Base-by-base conservation (phyloP, 495 filamentous ascomycete genomes). In the Aspergillus coremiiformis region DNA sequence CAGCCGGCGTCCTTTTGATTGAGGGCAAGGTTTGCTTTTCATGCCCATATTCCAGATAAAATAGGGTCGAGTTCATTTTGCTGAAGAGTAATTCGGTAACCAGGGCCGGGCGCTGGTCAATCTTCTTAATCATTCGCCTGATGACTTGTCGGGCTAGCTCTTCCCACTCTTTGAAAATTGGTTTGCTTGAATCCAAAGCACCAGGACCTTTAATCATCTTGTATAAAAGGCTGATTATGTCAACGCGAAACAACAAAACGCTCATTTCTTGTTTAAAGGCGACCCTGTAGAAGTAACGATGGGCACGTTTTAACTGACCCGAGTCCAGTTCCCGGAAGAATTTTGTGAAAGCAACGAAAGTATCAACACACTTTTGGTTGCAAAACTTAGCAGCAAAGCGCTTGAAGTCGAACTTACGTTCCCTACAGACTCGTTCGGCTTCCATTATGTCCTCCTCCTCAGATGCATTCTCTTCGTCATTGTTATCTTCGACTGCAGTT, bases 231-330 rank as follows among this genome's bases (percentile, higher is more conserved):
- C 84, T 82, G 49, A 99, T 81, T 12, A 96, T 94, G 59, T 97
- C 94, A 3, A 96, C 71, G 4, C 94, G 83, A 63, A 89, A 96
- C 2, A 99, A 77, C 67, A 96, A 77, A 11, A 95, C 84, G 52
- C 83, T 84, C 73, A 93, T 83, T 39, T 95, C 89, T 60, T 90
- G 84, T 69, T 96, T 97, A 76, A 96, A 96, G 4, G 90, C 91
- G 37, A 95, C 80, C 1, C 93, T 84, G 56, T 97, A 92, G 67
- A 99, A 92, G 59, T 93, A 97, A 8, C 93, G 88, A 68, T 97
- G 92, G 20, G 85, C 87, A 4, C 94, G 83, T 70, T 98, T 99
- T 44, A 96, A 71, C 64, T 97, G 94, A 35, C 82, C 75, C 2
- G 81, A 71, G 51, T 81, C 74, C n/a, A 99, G 75, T 52, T 97